A percentile compares a stretch with the other conserved stretches of the same genome.
Evolutionary conservation across 768 basidiomycete genomes (phyloP).

Genomic region (Collybia mongolica): DNA sequence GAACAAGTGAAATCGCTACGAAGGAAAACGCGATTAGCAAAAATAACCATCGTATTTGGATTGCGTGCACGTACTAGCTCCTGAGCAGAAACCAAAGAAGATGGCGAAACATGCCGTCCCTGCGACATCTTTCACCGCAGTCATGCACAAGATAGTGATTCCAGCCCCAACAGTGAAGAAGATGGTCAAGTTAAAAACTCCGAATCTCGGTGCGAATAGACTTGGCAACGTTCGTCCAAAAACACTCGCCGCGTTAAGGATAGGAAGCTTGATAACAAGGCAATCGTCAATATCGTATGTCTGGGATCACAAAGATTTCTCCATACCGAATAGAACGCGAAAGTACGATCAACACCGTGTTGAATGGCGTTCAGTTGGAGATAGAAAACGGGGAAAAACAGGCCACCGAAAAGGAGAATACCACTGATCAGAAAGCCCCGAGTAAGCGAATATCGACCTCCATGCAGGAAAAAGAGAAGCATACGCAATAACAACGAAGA

Average conservation of each 20-base stretch:
- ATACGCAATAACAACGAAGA: constrained; percentile 38
- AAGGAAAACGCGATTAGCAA: not conserved
- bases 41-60: not conserved
- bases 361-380: constrained; percentile 34
- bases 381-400: constrained; percentile 38
- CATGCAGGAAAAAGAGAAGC: not conserved
- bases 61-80: constrained; percentile 2
- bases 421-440: constrained; percentile 16
- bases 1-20: not conserved
- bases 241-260: constrained; percentile 17
- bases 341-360: constrained; percentile 26
- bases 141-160: constrained; percentile 6
- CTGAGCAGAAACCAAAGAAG: constrained; percentile 9
- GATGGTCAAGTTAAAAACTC: constrained; percentile 14
- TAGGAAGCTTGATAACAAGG: constrained; percentile 14
- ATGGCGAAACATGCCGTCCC: constrained; percentile 5
- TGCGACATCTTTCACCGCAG: constrained; percentile 2
- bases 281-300: not conserved
- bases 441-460: constrained; percentile 5
- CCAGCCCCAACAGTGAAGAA: constrained; percentile 9
- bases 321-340: constrained; percentile 40
- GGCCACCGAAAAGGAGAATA: constrained; percentile 19
- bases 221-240: constrained; percentile 17
- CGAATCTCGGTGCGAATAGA: constrained; percentile 10
- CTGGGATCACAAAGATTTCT: not conserved